A percentile compares a stretch with the other conserved stretches of the same genome.
These are phyloP conservation scores for Hypericum perforatum DNA, from an alignment of 345 rosid species.

Conservation along the genomic window DNA sequence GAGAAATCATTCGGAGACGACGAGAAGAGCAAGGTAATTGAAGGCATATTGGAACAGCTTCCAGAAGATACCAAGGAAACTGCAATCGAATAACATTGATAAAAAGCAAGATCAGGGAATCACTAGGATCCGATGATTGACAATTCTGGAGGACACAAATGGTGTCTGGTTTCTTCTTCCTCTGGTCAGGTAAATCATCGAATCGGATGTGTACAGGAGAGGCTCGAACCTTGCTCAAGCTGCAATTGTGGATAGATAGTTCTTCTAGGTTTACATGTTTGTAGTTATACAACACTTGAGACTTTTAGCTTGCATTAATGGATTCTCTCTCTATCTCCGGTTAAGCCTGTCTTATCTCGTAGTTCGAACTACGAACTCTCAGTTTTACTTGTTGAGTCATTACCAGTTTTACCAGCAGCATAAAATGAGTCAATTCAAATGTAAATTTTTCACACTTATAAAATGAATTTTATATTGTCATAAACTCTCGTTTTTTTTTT, in stretches of 20 bases:
- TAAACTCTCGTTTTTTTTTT: no score
- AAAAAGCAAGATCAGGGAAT: slow-evolving; percentile 17
- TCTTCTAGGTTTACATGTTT: slow-evolving; percentile 6
- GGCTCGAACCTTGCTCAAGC: slow-evolving; percentile 7
- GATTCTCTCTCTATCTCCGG: no score
- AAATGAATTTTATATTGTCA: no score
- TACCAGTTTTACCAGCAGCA: no score
- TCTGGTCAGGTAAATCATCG: slow-evolving; percentile 2
- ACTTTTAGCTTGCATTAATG: no score
- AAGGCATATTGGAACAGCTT: slow-evolving; percentile 3
- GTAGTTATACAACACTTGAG: background rate
- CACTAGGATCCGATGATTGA: no score
- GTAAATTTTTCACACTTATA: no score
- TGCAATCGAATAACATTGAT: slow-evolving; percentile 5
- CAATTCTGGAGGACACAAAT: background rate
- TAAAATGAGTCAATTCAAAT: no score
- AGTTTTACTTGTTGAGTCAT: no score
- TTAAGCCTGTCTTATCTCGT: no score
- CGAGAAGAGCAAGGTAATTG: slow-evolving; percentile 12
- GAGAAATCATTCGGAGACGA: slow-evolving; percentile 34
- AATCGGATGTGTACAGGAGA: slow-evolving; percentile 17
- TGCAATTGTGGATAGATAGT: slow-evolving; percentile 26
- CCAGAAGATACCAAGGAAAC: slow-evolving; percentile 3
- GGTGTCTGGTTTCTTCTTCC: background rate
- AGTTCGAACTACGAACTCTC: no score